These are phyloP conservation scores for Boletus eberwhitei DNA, from an alignment of 768 basidiomycete genomes.

Conservation along the genomic window DNA sequence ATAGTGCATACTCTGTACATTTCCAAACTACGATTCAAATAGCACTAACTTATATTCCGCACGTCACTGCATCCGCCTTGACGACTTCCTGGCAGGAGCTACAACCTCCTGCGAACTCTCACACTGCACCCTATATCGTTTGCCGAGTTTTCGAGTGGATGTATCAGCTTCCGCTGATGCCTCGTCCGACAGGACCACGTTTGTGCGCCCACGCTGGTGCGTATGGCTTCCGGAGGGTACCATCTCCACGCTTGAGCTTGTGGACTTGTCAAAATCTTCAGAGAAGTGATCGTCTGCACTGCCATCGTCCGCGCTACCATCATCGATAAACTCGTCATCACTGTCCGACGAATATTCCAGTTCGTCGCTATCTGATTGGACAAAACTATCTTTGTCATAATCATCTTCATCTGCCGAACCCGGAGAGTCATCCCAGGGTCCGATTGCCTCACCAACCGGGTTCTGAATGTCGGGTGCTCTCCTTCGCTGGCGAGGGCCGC, in stretches of 20 bases:
- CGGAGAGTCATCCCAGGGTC: conserved; percentile 8
- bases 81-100: neutral
- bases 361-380: conserved; percentile 2
- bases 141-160: neutral
- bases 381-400: conserved; percentile 4
- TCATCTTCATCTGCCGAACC: conserved; percentile 13
- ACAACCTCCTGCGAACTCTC: conserved; percentile 1
- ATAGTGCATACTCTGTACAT: neutral
- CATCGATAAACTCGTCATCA: neutral
- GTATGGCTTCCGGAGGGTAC: neutral
- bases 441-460: conserved; percentile 14
- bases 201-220: neutral
- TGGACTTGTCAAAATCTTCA: neutral
- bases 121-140: conserved; percentile 1
- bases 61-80: neutral
- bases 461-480: conserved; percentile 4
- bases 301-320: neutral
- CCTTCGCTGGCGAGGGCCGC: conserved; percentile 1
- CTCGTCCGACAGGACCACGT: conserved; percentile 2
- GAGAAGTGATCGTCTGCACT: neutral
- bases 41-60: neutral
- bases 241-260: neutral
- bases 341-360: neutral
- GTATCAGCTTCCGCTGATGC: neutral
- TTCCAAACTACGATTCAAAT: neutral